phyloP scores from a whole-genome alignment of 108 stramenopile genomes.

The Skeletonema menzelii region DNA sequence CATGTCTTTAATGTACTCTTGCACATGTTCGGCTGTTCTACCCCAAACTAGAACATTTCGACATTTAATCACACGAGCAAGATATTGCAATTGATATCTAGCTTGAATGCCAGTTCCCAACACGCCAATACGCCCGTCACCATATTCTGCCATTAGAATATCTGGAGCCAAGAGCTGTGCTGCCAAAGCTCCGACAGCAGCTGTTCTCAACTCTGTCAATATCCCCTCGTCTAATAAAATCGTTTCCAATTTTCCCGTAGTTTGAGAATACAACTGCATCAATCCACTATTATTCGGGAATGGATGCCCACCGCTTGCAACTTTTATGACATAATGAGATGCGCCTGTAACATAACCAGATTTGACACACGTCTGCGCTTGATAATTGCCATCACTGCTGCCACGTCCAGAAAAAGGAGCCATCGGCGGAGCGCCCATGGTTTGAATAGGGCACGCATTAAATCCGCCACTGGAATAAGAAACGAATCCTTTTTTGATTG shows the following conservation, averaged over 20 bases:
- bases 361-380: slow-evolving; percentile 71
- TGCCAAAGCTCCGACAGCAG: slow-evolving; percentile 73
- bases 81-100: slow-evolving; percentile 58
- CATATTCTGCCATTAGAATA: background rate
- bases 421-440: slow-evolving; percentile 70
- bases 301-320: slow-evolving; percentile 68
- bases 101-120: slow-evolving; percentile 75
- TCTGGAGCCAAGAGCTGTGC: slow-evolving; percentile 50
- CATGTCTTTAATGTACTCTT: slow-evolving; percentile 47
- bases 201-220: slow-evolving; percentile 73
- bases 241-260: slow-evolving; percentile 58
- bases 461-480: slow-evolving; percentile 52
- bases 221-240: slow-evolving; percentile 69
- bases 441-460: slow-evolving; percentile 68
- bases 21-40: slow-evolving; percentile 42
- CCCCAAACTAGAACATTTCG: slow-evolving; percentile 59
- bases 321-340: slow-evolving; percentile 69
- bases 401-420: slow-evolving; percentile 41
- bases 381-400: slow-evolving; percentile 30
- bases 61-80: slow-evolving; percentile 53
- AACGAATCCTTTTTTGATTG: slow-evolving; percentile 60
- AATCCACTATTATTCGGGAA: slow-evolving; percentile 55
- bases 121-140: slow-evolving; percentile 47
- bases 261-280: slow-evolving; percentile 73
- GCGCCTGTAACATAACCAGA: slow-evolving; percentile 64